Percentiles rank a stretch among this genome's conserved stretches.
Conservation (phyloP, 148 eudicot genomes). For the Cornus florida region DNA sequence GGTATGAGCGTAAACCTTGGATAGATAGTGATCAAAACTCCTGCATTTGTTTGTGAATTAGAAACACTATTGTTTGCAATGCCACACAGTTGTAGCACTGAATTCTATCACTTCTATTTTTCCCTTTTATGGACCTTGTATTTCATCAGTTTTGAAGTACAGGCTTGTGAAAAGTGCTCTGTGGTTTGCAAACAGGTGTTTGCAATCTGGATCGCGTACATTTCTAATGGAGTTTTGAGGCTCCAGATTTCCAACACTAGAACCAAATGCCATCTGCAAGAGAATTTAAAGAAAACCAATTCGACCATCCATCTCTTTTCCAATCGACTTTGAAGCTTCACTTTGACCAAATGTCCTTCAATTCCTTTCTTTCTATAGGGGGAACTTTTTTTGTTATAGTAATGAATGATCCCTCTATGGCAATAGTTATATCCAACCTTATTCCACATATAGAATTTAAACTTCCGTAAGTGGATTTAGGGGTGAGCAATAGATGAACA, state of each 20-base stretch:
- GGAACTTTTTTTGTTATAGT: too few species aligned
- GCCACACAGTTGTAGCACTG: background rate
- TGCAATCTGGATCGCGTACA: background rate
- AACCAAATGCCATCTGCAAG: background rate
- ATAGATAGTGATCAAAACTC: background rate
- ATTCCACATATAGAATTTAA: too few species aligned
- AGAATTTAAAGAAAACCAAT: background rate
- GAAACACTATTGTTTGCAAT: background rate
- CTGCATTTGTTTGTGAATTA: background rate
- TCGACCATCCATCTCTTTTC: background rate
- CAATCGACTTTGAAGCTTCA: background rate
- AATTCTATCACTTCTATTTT: background rate
- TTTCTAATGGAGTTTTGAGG: background rate
- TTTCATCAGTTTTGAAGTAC: background rate
- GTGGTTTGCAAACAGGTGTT: background rate
- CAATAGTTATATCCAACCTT: too few species aligned
- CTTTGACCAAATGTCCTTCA: background rate
- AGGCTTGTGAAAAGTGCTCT: background rate
- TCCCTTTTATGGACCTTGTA: background rate
- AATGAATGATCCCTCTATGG: too few species aligned
- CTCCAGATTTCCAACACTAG: background rate
- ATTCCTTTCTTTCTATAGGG: background rate
- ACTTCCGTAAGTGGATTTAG: too few species aligned
- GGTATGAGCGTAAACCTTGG: slow-evolving; percentile 40
- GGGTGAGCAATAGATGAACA: too few species aligned